Conservation (phyloP, 2,329 filamentous ascomycete species). For the Fusarium mexicanum region DNA sequence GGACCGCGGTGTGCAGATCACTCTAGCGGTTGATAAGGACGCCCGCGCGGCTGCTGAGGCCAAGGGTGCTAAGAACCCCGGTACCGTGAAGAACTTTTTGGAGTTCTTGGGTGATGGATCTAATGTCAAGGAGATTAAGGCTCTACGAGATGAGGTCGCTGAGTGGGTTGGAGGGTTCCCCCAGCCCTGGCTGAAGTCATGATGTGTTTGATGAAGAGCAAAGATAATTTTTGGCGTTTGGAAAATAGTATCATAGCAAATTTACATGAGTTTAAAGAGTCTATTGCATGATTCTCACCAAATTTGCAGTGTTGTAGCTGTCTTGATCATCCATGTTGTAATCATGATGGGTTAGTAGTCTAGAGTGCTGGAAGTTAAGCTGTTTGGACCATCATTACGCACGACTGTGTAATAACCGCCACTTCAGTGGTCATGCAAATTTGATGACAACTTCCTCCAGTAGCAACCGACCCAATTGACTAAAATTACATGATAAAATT, state of each 20-base stretch:
- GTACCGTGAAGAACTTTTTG: constrained; percentile 71
- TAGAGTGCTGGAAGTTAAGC: background rate
- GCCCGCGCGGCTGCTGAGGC: constrained; percentile 72
- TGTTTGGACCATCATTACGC: background rate
- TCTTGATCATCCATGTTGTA: background rate
- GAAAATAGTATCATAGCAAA: constrained; percentile 12
- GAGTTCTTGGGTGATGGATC: constrained; percentile 73
- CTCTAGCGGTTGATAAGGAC: constrained; percentile 75
- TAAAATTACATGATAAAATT: constrained; percentile 17
- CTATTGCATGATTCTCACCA: background rate
- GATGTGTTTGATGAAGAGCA: constrained; percentile 11
- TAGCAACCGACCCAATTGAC: background rate
- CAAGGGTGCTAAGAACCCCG: constrained; percentile 70
- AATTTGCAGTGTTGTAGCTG: background rate
- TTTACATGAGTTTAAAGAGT: background rate
- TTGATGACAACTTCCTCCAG: background rate
- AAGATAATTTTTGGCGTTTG: constrained; percentile 21
- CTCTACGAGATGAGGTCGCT: constrained; percentile 73
- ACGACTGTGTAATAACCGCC: background rate
- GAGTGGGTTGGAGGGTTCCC: constrained; percentile 70
- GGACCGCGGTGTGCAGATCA: constrained; percentile 80
- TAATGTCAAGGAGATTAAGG: constrained; percentile 71
- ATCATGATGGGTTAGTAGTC: constrained; percentile 4
- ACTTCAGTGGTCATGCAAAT: background rate
- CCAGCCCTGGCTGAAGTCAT: constrained; percentile 44